Percentiles rank a stretch among this genome's conserved stretches.
phyloP scores from a whole-genome alignment of 371 early-diverging fungal species.

The Rhizomucor pusillus region DNA sequence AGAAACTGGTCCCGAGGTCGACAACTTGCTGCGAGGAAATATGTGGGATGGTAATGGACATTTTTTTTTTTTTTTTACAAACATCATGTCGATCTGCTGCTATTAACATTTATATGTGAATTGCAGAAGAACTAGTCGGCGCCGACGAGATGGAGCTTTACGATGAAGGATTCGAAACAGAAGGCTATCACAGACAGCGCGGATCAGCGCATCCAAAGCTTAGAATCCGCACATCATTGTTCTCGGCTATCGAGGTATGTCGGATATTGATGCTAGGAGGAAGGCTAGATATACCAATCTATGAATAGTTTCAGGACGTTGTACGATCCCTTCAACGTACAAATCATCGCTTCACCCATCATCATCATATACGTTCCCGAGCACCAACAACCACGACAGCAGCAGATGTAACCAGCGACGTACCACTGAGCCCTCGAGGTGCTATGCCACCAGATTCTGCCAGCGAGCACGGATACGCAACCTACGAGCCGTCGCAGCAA shows the following conservation, averaged over 20 bases:
- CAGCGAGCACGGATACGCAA: too few species aligned
- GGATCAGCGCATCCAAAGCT: slow-evolving; percentile 31
- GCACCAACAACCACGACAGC: slow-evolving; percentile 7
- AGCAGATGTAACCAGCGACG: background rate
- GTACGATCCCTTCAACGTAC: slow-evolving; percentile 42
- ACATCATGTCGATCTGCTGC: background rate
- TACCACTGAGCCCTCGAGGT: slow-evolving; percentile 10
- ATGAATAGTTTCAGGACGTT: slow-evolving; percentile 50
- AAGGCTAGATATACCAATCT: background rate
- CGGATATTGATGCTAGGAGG: background rate
- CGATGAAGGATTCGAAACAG: slow-evolving; percentile 48
- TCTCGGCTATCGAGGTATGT: slow-evolving; percentile 46
- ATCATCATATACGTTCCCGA: background rate
- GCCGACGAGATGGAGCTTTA: slow-evolving; percentile 45
- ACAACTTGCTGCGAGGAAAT: slow-evolving; percentile 37
- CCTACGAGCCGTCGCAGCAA: too few species aligned
- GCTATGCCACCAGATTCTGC: too few species aligned
- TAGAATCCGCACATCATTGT: slow-evolving; percentile 40
- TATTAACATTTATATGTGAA: background rate
- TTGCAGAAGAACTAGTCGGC: slow-evolving; percentile 16
- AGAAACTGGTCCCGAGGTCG: slow-evolving; percentile 41
- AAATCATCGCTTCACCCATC: slow-evolving; percentile 3
- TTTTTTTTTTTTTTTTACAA: background rate
- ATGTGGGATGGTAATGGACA: slow-evolving; percentile 20
- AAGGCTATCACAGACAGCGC: slow-evolving; percentile 34